A percentile compares a stretch with the other conserved stretches of the same genome.
These are phyloP conservation scores for Suhomyces anneliseae DNA, from an alignment of 1,139 yeast species.

Conservation along the genomic window DNA sequence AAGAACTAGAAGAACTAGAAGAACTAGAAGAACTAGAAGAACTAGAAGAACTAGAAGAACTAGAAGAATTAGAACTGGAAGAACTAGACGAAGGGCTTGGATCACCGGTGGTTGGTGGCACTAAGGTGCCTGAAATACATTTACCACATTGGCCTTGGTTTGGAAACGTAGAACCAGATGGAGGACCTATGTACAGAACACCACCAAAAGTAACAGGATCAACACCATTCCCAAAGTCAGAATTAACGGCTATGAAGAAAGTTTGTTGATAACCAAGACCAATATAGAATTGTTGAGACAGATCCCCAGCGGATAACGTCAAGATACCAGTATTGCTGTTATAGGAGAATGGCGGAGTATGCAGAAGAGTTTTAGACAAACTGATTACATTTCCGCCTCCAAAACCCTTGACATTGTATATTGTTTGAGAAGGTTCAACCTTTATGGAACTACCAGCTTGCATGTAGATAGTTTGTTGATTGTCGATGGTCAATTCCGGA, in stretches of 20 bases:
- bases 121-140: slow-evolving; percentile 2
- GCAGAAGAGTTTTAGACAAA: slow-evolving; percentile 18
- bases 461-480: no score
- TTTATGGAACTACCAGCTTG: no score
- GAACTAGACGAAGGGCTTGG: no score
- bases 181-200: slow-evolving; percentile 18
- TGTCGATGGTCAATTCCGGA: slow-evolving; percentile 12
- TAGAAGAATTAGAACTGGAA: no score
- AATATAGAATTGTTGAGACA: slow-evolving; percentile 18
- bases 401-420: slow-evolving; percentile 28
- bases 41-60: no score
- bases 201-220: slow-evolving; percentile 17
- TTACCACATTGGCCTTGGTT: slow-evolving; percentile 6
- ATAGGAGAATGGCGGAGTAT: no score
- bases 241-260: slow-evolving; percentile 12
- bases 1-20: no score
- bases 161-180: no score
- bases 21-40: no score
- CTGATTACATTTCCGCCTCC: slow-evolving; percentile 31
- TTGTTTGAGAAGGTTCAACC: slow-evolving; percentile 14
- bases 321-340: slow-evolving; percentile 24
- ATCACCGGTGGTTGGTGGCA: no score
- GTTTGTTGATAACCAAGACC: slow-evolving; percentile 21
- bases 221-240: slow-evolving; percentile 16
- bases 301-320: slow-evolving; percentile 18